Base-by-base conservation (phyloP, 306 rosid species). In the Dryas octopetala region DNA sequence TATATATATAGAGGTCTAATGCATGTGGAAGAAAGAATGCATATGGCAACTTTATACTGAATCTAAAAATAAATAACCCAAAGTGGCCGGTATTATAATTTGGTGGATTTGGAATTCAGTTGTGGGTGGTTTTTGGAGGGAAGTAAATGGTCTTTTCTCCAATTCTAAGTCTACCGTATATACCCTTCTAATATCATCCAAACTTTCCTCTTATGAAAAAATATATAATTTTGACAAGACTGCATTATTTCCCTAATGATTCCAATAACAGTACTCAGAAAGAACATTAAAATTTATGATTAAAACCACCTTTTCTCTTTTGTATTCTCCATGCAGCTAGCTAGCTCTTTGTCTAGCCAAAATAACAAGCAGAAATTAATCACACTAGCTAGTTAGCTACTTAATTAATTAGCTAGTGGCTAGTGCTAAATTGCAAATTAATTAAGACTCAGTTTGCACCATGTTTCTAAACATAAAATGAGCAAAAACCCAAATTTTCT, bases 171-270 rank as follows among this genome's bases (percentile, higher is more conserved):
- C 75, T 62, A 4, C 49, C 55, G 49, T 61, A 48, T 15, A 32
- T 32, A 32, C 51, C 44, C 69, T 40, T 61, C 8, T 32, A 63
- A 62, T 62, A 51, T 58, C 64, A 69, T 57, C 41, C 47, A 38
- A 32, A 55, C 40, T 16, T 40, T 61, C 28, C 16, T 41, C 59
- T 9, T 32, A 43, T 26, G 40, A 52, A 9, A 64, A 62, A 53
- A 66, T 46, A 28, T 63, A 54, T 59, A 57, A 73, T 61, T 43
- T 62, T 76, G 71, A 74, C 75, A 69, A 69, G 79, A 75, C 74
- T 76, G 50, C 86, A 89, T 82, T 67, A 87, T 83, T 82, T 78
- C 74, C 52, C 70, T 63, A 65, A 75, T 68, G 80, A 78, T 76
- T 80, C 86, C 77, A 74, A 71, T 68, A 50, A 70, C 77, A 77